Base-by-base conservation (phyloP, 306 rosid species). In the Gleditsia sinensis region DNA sequence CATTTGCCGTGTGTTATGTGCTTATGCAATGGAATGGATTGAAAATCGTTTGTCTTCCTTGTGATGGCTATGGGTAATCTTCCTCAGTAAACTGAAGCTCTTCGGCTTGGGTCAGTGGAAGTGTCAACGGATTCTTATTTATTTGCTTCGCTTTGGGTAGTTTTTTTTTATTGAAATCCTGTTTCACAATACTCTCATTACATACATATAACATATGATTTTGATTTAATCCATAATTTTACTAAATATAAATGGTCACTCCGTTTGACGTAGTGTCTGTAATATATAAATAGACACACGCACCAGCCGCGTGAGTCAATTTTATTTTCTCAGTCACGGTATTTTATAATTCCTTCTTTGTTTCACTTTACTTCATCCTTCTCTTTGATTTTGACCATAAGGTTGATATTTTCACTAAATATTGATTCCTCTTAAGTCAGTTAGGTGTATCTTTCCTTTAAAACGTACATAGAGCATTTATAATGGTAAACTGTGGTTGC, bases 21-120 rank as follows among this genome's bases (percentile, higher is more conserved):
- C 59, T 19, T 30, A 17, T 48, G 61, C 59, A 68, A 68, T 68
- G 46, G 11, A 32, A 49, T 68, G 74, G 24, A 33, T 28, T 21
- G 1, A 4, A 36, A 60, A 60, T 32, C n/a, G 12, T 20, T 63
- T 46, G 2, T n/a, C 69, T 13, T 25, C 30, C 45, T 33, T 17
- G 16, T 62, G 28, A 37, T 37, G 68, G 48, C 49, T 9, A 2
- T 37, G 49, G 13, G 39, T 39, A 2, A 63, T 39, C 24, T 43
- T 25, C 21, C 9, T 45, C 27, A 6, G 27, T 48, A 5, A 48
- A 16, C 59, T 67, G 17, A 17, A 16, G 11, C 11, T 56, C 63
- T 56, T 56, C 13, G 42, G 46, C n/a, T 54, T 16, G n/a, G 25
- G 7, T 70, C 37, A 61, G 30, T 63, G 32, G 33, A 10, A 16